phyloP scores from a whole-genome alignment of 2,329 filamentous ascomycete species.

The Exserohilum rostratum region DNA sequence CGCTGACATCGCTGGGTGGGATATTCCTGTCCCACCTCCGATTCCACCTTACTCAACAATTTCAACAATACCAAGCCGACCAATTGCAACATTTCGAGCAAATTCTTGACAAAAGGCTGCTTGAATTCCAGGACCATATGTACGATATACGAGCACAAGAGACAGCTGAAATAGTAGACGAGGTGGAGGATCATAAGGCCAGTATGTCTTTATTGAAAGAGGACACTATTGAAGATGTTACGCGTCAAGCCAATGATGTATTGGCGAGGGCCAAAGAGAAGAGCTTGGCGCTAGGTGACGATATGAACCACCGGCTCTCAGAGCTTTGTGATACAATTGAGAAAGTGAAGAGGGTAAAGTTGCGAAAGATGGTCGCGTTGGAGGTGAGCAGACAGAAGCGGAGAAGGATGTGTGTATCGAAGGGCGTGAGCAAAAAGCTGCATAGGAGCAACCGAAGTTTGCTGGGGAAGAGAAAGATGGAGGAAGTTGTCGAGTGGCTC shows the following conservation, averaged over 20 bases:
- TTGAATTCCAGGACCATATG: background rate
- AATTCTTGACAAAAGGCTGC: background rate
- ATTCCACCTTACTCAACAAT: slow-evolving; percentile 7
- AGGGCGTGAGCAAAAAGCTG: background rate
- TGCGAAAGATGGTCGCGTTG: slow-evolving; percentile 4
- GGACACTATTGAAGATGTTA: slow-evolving; percentile 5
- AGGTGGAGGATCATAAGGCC: slow-evolving; percentile 8
- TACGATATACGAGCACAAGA: slow-evolving; percentile 3
- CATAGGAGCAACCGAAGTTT: background rate
- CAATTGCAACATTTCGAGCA: slow-evolving; percentile 8
- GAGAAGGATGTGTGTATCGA: slow-evolving; percentile 4
- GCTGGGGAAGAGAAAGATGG: background rate
- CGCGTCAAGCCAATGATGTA: background rate
- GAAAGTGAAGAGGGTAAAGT: background rate
- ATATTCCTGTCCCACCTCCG: slow-evolving; percentile 5
- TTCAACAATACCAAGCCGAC: slow-evolving; percentile 6
- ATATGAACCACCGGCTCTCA: background rate
- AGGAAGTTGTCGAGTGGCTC: background rate
- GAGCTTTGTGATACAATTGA: slow-evolving; percentile 3
- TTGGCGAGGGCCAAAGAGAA: background rate
- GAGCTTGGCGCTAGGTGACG: background rate
- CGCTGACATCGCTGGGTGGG: slow-evolving; percentile 3
- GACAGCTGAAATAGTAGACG: background rate
- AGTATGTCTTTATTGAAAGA: background rate
- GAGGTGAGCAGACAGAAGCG: slow-evolving; percentile 9